Evolutionary conservation across 2,329 filamentous ascomycete genomes (phyloP).

Genomic region (Ustulina deusta): DNA sequence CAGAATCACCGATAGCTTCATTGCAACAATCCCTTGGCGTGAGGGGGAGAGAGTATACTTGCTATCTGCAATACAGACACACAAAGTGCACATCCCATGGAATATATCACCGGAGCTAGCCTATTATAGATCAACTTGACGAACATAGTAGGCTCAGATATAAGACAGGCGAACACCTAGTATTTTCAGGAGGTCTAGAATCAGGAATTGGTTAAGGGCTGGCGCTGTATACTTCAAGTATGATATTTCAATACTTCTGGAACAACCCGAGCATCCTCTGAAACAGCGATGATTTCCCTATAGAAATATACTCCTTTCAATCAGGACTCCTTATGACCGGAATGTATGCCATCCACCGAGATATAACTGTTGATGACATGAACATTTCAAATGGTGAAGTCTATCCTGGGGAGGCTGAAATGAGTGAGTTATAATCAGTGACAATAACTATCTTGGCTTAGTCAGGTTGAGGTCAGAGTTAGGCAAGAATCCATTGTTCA

Average conservation of each 20-base stretch:
- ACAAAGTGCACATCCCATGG: background rate
- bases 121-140: background rate
- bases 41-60: background rate
- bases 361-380: background rate
- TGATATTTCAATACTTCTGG: constrained; percentile 18
- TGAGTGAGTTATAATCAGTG: background rate
- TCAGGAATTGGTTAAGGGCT: too few relatives aligned
- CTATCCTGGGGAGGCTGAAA: constrained; percentile 1
- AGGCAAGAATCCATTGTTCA: too few relatives aligned
- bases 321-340: background rate
- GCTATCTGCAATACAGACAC: background rate
- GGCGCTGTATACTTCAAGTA: constrained; percentile 16
- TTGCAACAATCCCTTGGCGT: background rate
- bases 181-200: too few relatives aligned
- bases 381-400: background rate
- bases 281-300: constrained; percentile 29
- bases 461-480: background rate
- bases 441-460: background rate
- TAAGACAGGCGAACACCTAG: too few relatives aligned
- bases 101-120: background rate
- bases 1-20: background rate
- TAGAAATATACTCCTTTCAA: background rate
- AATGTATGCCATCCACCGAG: background rate
- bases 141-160: background rate
- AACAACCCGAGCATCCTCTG: constrained; percentile 4